A percentile compares a stretch with the other conserved stretches of the same genome.
Conservation (phyloP, 768 basidiomycete species). For the Neoboletus brunneissimus region DNA sequence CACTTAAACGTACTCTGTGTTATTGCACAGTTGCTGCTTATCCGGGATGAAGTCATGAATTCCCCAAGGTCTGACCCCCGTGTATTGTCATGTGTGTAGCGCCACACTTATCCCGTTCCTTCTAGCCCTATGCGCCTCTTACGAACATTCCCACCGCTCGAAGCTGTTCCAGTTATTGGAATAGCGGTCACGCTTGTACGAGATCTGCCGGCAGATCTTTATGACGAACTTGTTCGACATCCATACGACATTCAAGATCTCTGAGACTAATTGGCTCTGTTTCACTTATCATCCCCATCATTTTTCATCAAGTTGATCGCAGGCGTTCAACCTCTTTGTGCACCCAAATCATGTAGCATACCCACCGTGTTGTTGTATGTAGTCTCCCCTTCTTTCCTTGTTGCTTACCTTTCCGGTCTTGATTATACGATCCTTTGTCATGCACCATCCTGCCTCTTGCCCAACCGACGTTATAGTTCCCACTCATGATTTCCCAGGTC, state of each 20-base stretch:
- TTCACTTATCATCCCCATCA: background rate
- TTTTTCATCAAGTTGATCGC: slow-evolving; percentile 10
- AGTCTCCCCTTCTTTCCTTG: background rate
- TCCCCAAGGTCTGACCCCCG: slow-evolving; percentile 67
- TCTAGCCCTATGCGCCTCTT: slow-evolving; percentile 90
- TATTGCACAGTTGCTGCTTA: slow-evolving; percentile 89
- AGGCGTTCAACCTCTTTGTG: slow-evolving; percentile 9
- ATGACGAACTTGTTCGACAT: slow-evolving; percentile 86
- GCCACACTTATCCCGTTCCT: background rate
- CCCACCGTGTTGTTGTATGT: slow-evolving; percentile 15
- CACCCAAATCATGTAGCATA: slow-evolving; percentile 28
- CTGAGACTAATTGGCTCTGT: slow-evolving; percentile 10
- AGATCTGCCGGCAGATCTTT: slow-evolving; percentile 82
- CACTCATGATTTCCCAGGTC: background rate
- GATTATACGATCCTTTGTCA: background rate
- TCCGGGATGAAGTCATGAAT: slow-evolving; percentile 86
- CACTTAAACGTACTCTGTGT: slow-evolving; percentile 97
- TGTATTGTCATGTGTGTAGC: background rate
- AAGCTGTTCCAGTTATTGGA: slow-evolving; percentile 83
- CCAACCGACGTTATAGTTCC: background rate
- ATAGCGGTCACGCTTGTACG: slow-evolving; percentile 93
- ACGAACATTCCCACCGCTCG: slow-evolving; percentile 89
- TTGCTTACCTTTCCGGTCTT: background rate
- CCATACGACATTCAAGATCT: slow-evolving; percentile 57
- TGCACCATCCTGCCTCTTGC: background rate